A percentile compares a stretch with the other conserved stretches of the same genome.
phyloP scores from a whole-genome alignment of 106 monocot species.

The Allium fistulosum region DNA sequence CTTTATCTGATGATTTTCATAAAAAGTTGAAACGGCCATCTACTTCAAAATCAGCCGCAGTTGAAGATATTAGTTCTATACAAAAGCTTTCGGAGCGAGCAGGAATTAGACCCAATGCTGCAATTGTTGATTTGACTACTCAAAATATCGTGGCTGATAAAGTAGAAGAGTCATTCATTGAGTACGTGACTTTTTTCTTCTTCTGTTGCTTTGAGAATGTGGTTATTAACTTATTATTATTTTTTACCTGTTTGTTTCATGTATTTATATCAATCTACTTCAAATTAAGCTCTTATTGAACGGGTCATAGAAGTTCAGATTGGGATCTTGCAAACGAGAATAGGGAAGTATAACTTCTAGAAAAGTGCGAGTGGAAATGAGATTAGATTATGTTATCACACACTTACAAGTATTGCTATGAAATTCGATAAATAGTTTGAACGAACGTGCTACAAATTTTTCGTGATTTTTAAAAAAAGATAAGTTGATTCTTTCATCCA shows the following conservation, averaged over 20 bases:
- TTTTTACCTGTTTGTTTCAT: neutral
- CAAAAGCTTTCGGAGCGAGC: constrained; percentile 78
- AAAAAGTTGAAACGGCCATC: constrained; percentile 71
- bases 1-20: constrained; percentile 80
- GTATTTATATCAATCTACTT: no score
- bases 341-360: no score
- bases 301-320: no score
- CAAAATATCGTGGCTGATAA: constrained; percentile 78
- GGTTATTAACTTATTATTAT: neutral
- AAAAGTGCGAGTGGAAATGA: no score
- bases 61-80: constrained; percentile 66
- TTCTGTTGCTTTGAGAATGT: neutral
- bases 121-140: constrained; percentile 79
- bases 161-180: constrained; percentile 93
- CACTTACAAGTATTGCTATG: no score
- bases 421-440: no score
- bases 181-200: constrained; percentile 33
- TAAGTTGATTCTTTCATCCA: no score
- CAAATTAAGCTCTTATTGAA: no score
- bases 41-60: constrained; percentile 24
- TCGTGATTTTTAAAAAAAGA: no score
- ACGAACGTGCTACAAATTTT: no score
- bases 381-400: no score
- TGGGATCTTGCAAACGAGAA: no score
- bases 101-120: constrained; percentile 86